Base-by-base conservation (phyloP, 768 basidiomycete genomes). In the Phylloporus arenicola region DNA sequence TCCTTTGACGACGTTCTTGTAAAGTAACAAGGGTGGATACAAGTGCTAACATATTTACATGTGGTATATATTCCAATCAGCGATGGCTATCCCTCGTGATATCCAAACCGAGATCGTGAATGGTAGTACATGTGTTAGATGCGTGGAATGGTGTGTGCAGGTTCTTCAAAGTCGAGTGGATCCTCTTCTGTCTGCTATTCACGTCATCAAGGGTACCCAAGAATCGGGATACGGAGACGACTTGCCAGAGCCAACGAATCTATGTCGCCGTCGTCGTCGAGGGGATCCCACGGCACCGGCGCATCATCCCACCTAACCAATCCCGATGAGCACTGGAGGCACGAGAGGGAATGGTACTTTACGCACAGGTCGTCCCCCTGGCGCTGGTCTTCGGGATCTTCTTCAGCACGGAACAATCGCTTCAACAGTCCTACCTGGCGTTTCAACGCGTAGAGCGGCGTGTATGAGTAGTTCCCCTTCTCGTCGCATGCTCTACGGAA, bases 391-490 rank as follows among this genome's bases (percentile, higher is more conserved):
- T 11, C 25, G 1, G 14, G 10, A 2, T 22, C n/a, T 6, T 30
- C 39, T 0, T 45, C 49, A 1, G 54, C 50, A 2, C 63, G 60
- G 19, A 58, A 60, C 3, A 58, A 3, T 4, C 58, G 48, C 24
- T 24, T 11, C 0, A 8, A 0, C n/a, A n/a, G 14, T 6, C 44
- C 27, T 3, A 52, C 16, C 10, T 13, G 53, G 9, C 59, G 57
- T 39, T 57, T 66, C 40, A 68, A 34, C 3, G 45, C 41, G 45
- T 60, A 64, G n/a, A 67, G 63, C 13, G 65, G 65, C 5, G 67
- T 67, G 20, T 41, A 67, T 19, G 35, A 43, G 6, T 68, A 65
- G 0, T 39, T 43, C 6, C 67, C 65, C 1, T 22, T 4, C 43
- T 46, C 53, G 52, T 64, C 58, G 29, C 43, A 54, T 1, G 54